Conservation (phyloP, 306 rosid species). For the Quercus engelmannii region DNA sequence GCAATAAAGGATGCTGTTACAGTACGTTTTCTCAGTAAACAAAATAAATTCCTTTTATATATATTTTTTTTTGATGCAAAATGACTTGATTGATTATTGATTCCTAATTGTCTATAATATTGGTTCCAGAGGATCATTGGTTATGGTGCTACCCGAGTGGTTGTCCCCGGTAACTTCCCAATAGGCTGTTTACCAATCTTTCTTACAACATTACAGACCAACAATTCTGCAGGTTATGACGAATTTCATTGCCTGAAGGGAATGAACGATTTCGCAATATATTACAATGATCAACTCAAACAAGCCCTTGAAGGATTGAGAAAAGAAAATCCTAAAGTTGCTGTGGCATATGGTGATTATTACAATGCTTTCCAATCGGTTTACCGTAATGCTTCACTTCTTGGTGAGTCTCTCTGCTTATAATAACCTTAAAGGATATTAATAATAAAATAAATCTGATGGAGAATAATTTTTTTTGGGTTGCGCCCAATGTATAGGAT, state of each 20-base stretch:
- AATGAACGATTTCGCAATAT: too few relatives aligned
- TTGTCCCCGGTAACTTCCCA: too few relatives aligned
- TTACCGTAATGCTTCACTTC: neutral
- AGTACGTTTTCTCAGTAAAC: neutral
- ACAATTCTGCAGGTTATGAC: too few relatives aligned
- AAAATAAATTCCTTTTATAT: neutral
- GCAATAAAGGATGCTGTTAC: slow-evolving; percentile 6
- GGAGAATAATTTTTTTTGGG: neutral
- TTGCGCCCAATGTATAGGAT: slow-evolving; percentile 2
- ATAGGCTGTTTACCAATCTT: too few relatives aligned
- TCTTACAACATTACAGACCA: too few relatives aligned
- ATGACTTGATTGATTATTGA: neutral
- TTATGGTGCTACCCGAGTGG: neutral
- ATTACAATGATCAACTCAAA: too few relatives aligned
- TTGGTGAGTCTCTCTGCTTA: neutral
- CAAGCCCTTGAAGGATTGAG: too few relatives aligned
- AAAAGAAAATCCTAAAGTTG: too few relatives aligned
- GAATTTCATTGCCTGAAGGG: too few relatives aligned
- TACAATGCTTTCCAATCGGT: too few relatives aligned
- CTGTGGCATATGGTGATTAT: too few relatives aligned
- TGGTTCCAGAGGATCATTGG: slow-evolving; percentile 4
- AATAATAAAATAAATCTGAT: neutral
- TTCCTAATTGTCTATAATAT: neutral
- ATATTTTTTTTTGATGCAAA: neutral
- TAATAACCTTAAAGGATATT: neutral